These are phyloP conservation scores for Fragaria ananassa DNA, from an alignment of 306 rosid genomes.

Conservation along the genomic window DNA sequence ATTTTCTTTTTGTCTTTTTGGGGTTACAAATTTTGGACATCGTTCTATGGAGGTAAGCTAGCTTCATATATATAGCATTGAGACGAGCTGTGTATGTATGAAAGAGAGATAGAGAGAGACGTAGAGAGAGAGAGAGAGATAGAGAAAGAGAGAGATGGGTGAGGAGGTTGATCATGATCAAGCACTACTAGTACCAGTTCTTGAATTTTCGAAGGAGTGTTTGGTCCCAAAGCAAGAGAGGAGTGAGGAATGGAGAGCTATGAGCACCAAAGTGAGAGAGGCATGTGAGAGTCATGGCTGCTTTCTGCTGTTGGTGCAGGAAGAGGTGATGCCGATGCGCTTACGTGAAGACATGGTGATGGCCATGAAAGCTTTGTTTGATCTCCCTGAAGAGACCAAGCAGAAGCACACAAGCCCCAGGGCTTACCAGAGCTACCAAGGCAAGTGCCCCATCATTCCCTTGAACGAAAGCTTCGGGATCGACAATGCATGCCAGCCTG, in stretches of 20 bases:
- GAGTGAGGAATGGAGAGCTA: conserved; percentile 21
- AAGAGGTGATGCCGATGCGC: not conserved
- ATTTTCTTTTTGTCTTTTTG: too few species aligned
- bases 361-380: conserved; percentile 39
- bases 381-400: conserved; percentile 50
- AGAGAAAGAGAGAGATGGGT: conserved; percentile 6
- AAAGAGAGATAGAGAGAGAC: too few species aligned
- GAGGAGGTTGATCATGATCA: not conserved
- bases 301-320: conserved; percentile 18
- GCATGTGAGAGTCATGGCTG: conserved; percentile 35
- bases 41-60: too few species aligned
- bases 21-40: too few species aligned
- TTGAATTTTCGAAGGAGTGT: conserved; percentile 13
- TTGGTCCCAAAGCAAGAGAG: not conserved
- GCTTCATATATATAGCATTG: not conserved
- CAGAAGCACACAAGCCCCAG: conserved; percentile 23
- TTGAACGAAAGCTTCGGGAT: conserved; percentile 44
- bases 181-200: not conserved
- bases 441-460: conserved; percentile 25
- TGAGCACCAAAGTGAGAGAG: conserved; percentile 26
- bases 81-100: not conserved
- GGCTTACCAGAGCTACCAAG: conserved; percentile 37
- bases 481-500: conserved; percentile 19
- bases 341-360: conserved; percentile 28
- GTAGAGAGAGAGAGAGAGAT: not conserved